Evolutionary conservation across 768 basidiomycete species (phyloP).

Genomic region (Kwoniella shandongensis): DNA sequence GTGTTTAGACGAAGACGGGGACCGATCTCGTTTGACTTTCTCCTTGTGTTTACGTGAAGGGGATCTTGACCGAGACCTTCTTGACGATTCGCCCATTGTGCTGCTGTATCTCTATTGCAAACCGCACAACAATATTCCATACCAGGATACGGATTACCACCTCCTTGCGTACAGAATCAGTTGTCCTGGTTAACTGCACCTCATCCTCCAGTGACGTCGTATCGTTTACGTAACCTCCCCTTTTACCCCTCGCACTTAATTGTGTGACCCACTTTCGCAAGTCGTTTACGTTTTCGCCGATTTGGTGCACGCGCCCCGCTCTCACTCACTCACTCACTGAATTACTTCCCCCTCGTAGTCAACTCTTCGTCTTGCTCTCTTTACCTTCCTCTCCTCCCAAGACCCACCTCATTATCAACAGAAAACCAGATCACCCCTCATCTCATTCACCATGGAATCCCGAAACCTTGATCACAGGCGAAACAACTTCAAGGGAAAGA

Average conservation of each 20-base stretch:
- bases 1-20: constrained; percentile 11
- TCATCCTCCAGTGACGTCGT: too few relatives aligned
- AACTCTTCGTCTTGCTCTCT: not conserved
- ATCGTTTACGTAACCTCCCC: too few relatives aligned
- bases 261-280: not conserved
- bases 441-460: constrained; percentile 43
- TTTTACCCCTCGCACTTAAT: too few relatives aligned
- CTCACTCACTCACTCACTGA: too few relatives aligned
- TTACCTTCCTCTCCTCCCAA: not conserved
- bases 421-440: not conserved
- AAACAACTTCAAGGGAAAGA: constrained; percentile 54
- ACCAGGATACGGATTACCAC: too few relatives aligned
- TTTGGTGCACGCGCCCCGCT: not conserved
- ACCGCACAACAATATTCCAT: too few relatives aligned
- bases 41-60: constrained; percentile 15
- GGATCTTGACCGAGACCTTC: constrained; percentile 11
- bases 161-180: too few relatives aligned
- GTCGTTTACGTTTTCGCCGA: not conserved
- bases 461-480: constrained; percentile 50
- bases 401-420: not conserved
- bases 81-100: constrained; percentile 20
- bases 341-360: not conserved
- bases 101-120: too few relatives aligned
- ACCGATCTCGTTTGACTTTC: constrained; percentile 4
- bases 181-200: too few relatives aligned